Evolutionary conservation across 2,329 filamentous ascomycete genomes (phyloP), one percentile per base, ranked within the genome.

Genomic region (Apiospora marii): DNA sequence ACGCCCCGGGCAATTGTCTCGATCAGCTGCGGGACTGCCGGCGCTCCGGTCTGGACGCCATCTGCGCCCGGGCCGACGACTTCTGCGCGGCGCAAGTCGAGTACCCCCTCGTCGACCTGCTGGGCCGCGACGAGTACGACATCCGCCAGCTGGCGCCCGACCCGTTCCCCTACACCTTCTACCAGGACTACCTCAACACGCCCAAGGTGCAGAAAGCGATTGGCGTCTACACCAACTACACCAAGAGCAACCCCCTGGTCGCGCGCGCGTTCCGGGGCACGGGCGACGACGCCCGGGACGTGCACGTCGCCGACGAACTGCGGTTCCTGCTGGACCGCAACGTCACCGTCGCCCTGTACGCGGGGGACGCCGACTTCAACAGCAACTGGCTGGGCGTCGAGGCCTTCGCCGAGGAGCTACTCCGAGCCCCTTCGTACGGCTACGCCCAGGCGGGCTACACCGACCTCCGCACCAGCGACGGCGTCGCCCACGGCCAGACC

Each of bases 151-250:
- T 90, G 7, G 77, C 74, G 0, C 86, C 87, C 0, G 87, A 91
- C 77, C 88, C 88, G 0, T 91, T 91, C 78, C 90, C 90, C 0
- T 87, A 88, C 74, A 76, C 77, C 0, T 89, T 87, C 79, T 91
- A 87, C 75, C 79, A 82, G 16, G 81, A 85, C n/a, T 92, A 91
- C 77, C 84, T 92, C 44, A 92, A 92, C 79, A 84, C 83, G 1
- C 81, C 85, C 0, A 78, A 82, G 14, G 85, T 91, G 0, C 88
- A 89, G 75, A 77, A 81, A n/a, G 89, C 89, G 0, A 87, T 92
- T 71, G 90, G 90, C 13, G 90, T 88, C 0, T 88, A 82, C 75
- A 85, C 86, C 71, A 92, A 92, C 78, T 92, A 87, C 81, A 87
- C 87, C 4, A 81, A 79, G 46, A 86, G 83, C 73, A 84, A 78